phyloP scores from a whole-genome alignment of 2,329 filamentous ascomycete genomes.

The Didymella pomorum region DNA sequence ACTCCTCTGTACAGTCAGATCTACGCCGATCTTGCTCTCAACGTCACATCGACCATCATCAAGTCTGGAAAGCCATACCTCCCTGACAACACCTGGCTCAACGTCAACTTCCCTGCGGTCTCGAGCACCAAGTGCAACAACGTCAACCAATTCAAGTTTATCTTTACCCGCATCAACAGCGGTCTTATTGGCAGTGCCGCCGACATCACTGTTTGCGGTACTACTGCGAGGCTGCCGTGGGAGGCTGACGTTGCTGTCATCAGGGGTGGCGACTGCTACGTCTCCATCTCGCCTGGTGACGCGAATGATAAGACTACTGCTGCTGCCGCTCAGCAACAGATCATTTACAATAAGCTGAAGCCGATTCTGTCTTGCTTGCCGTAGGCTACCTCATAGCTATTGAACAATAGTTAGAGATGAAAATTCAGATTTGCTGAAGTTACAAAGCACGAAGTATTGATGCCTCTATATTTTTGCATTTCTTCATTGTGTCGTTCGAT shows the following conservation, averaged over 20 bases:
- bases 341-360: conserved; percentile 40
- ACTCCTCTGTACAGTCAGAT: conserved; percentile 62
- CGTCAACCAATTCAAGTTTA: conserved; percentile 66
- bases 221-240: conserved; percentile 61
- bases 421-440: not conserved
- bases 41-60: conserved; percentile 64
- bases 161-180: conserved; percentile 68
- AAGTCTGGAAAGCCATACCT: conserved; percentile 68
- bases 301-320: conserved; percentile 68
- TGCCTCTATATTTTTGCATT: not conserved
- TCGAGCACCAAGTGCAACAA: conserved; percentile 59
- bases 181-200: conserved; percentile 42
- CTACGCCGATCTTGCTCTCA: conserved; percentile 70
- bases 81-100: conserved; percentile 67
- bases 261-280: conserved; percentile 61
- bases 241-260: conserved; percentile 63
- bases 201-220: conserved; percentile 67
- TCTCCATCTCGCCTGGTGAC: conserved; percentile 69
- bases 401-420: not conserved
- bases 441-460: not conserved
- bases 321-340: conserved; percentile 48
- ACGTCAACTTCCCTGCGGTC: conserved; percentile 72
- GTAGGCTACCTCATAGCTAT: not conserved
- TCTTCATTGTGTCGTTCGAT: too few relatives aligned
- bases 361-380: conserved; percentile 35